Evolutionary conservation across 352 stramenopile genomes (phyloP), one percentile per base, ranked within the genome.

Genomic region (Phytophthora podocarpi): DNA sequence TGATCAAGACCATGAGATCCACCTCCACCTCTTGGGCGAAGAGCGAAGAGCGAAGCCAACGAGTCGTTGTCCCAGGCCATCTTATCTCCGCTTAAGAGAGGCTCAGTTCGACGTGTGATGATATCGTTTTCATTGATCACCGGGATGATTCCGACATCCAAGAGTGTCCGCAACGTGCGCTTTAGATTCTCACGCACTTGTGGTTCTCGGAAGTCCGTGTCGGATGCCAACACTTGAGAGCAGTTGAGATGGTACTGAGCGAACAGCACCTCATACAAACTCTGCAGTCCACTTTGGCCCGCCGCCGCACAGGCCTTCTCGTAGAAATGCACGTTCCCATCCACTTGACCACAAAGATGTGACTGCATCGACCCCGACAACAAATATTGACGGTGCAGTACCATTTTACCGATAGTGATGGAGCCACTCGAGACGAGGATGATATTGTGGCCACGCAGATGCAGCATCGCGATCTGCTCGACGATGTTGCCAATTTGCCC

Each of bases 61-160:
- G 84, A 93, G 64, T 93, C 84, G 58, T 93, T 93, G 59, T 93
- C 84, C 84, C 84, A 93, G 4, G 78, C 82, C 51, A 93, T 77
- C 32, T 82, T 80, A 32, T 81, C 52, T 5, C 59, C 56, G 31
- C 76, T 67, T 5, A 80, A 64, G 5, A 93, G 63, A 35, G 84
- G 84, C 32, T 67, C 76, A 43, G 79, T 74, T 41, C 84, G 82
- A 23, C 56, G 61, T 28, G 84, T 82, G 57, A 93, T 90, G 23
- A 93, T 76, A 64, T 93, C 84, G 67, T 93, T 93, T 62, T 93
- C 84, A 63, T 91, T 93, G 49, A 93, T 86, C 18, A 91, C 70
- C 1, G 84, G 82, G 63, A 93, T 91, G 58, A 91, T 93, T 11
- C 80, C 82, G 18, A 93, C 80, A 39, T 88, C 70, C 27, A 93